Conservation (phyloP, 306 rosid species). For the Sesbania bispinosa region DNA sequence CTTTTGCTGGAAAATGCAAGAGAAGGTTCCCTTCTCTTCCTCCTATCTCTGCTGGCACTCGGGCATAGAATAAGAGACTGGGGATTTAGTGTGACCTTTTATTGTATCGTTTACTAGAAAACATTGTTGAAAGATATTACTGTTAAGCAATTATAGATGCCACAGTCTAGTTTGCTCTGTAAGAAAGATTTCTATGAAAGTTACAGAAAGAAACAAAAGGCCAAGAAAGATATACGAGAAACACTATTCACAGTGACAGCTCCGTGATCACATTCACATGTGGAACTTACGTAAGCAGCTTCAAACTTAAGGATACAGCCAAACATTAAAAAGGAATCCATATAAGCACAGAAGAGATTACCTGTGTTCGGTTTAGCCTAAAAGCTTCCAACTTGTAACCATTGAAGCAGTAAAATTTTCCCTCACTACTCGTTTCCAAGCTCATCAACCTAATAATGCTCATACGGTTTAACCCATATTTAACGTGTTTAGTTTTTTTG, state of each 20-base stretch:
- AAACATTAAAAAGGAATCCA: constrained; percentile 6
- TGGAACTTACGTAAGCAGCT: neutral
- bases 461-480: neutral
- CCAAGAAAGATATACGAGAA: neutral
- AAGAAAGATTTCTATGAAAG: no score
- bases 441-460: no score
- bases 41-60: no score
- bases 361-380: no score
- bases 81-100: no score
- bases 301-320: neutral
- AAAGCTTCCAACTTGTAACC: constrained; percentile 2
- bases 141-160: no score
- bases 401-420: neutral
- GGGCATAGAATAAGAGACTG: no score
- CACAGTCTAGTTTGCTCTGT: no score
- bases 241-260: neutral
- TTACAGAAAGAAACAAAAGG: neutral
- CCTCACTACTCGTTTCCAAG: neutral
- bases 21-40: no score
- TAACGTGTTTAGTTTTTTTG: no score
- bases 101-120: no score
- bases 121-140: no score
- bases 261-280: neutral
- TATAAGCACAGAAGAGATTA: neutral
- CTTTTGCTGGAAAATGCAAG: neutral